Conservation (phyloP, 352 stramenopile species). For the Pythium utonaiense region DNA sequence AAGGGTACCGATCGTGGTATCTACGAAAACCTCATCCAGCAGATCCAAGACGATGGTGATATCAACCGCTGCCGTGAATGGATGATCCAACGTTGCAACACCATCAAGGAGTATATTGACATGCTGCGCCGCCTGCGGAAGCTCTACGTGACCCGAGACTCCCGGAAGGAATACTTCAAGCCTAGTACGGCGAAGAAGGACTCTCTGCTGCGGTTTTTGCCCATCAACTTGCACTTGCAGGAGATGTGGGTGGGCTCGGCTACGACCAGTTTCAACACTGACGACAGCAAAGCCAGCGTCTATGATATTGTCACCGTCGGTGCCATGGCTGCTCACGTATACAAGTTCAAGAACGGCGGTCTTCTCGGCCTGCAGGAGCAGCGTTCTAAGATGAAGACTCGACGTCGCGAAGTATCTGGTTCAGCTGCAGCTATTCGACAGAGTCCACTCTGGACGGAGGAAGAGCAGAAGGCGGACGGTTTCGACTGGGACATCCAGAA, state of each 20-base stretch:
- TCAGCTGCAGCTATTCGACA: slow-evolving; percentile 49
- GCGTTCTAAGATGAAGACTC: slow-evolving; percentile 63
- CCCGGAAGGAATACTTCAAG: slow-evolving; percentile 84
- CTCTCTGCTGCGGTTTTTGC: slow-evolving; percentile 66
- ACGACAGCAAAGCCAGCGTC: slow-evolving; percentile 38
- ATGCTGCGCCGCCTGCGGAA: slow-evolving; percentile 58
- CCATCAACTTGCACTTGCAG: slow-evolving; percentile 83
- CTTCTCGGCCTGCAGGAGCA: slow-evolving; percentile 74
- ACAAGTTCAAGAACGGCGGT: slow-evolving; percentile 87
- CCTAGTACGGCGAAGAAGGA: slow-evolving; percentile 86
- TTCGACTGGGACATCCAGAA: slow-evolving; percentile 75
- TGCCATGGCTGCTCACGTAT: slow-evolving; percentile 82
- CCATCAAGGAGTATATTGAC: slow-evolving; percentile 70
- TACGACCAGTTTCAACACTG: slow-evolving; percentile 16
- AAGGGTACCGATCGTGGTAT: slow-evolving; percentile 80
- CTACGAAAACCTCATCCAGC: slow-evolving; percentile 87
- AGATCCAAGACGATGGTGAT: slow-evolving; percentile 86
- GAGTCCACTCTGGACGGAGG: slow-evolving; percentile 75
- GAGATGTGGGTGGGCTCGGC: slow-evolving; percentile 83
- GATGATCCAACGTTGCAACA: slow-evolving; percentile 67
- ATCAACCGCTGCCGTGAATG: slow-evolving; percentile 80
- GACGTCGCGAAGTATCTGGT: slow-evolving; percentile 44
- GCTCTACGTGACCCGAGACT: slow-evolving; percentile 64
- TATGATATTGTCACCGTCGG: slow-evolving; percentile 87
- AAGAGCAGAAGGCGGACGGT: slow-evolving; percentile 76